A percentile compares a stretch with the other conserved stretches of the same genome.
Conservation (phyloP, 495 filamentous ascomycete species). For the Astrothelium subdiscretum region DNA sequence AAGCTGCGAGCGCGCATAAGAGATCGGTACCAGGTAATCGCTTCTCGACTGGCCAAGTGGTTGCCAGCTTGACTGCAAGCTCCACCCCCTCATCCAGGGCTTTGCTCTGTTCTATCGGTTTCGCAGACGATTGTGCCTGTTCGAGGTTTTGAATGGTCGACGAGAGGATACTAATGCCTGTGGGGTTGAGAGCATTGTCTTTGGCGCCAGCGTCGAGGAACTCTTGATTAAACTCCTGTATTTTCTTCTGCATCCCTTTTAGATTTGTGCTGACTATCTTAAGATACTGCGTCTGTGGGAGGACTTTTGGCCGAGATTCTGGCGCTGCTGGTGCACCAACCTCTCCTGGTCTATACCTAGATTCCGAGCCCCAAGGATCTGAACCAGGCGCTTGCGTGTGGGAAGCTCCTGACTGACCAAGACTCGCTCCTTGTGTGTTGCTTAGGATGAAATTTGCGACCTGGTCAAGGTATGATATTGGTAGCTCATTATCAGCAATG, state of each 20-base stretch:
- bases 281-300: conserved; percentile 82
- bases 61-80: conserved; percentile 44
- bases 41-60: conserved; percentile 63
- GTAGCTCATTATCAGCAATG: conserved; percentile 79
- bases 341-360: conserved; percentile 66
- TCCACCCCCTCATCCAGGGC: background rate
- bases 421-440: conserved; percentile 76
- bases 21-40: conserved; percentile 79
- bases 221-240: conserved; percentile 57
- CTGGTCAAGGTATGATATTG: conserved; percentile 81
- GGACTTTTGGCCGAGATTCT: conserved; percentile 43
- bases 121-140: conserved; percentile 15
- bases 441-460: conserved; percentile 87
- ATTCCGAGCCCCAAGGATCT: conserved; percentile 70
- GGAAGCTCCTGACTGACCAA: conserved; percentile 41
- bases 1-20: conserved; percentile 63
- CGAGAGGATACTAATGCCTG: conserved; percentile 49
- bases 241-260: conserved; percentile 58
- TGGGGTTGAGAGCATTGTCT: conserved; percentile 58
- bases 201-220: conserved; percentile 58
- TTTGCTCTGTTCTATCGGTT: background rate
- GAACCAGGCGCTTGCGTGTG: conserved; percentile 34
- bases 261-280: conserved; percentile 50
- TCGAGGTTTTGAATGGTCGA: conserved; percentile 45
- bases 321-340: conserved; percentile 24